A percentile compares a stretch with the other conserved stretches of the same genome.
Evolutionary conservation across 1,284 basidiomycete species (phyloP).

Genomic region (Malassezia yamatoensis): DNA sequence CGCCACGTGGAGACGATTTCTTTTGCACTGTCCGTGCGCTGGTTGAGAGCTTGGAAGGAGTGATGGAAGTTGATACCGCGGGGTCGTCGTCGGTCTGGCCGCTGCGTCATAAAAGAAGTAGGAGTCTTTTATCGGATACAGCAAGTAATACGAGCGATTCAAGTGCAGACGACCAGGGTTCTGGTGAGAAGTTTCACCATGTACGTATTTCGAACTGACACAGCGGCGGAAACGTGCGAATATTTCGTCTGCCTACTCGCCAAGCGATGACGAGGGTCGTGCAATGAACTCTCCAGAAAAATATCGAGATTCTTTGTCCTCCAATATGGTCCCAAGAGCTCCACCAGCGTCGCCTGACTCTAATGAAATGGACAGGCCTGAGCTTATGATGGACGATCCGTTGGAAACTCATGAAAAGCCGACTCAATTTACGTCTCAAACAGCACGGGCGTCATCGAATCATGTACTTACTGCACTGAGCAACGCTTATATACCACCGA

Average conservation of each 20-base stretch:
- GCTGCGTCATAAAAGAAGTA: not conserved
- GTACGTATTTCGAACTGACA: not conserved
- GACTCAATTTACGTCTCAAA: not conserved
- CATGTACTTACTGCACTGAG: not conserved
- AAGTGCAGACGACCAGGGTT: not conserved
- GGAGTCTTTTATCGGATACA: not conserved
- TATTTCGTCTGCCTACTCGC: not conserved
- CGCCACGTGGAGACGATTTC: too few species aligned
- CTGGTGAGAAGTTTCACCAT: not conserved
- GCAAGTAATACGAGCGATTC: constrained; percentile 2
- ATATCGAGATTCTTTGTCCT: not conserved
- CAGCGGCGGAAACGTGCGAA: not conserved
- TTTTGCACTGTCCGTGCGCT: constrained; percentile 1
- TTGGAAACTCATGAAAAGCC: not conserved
- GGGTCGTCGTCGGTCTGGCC: not conserved
- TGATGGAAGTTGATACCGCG: not conserved
- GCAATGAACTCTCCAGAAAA: not conserved
- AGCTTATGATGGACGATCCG: not conserved
- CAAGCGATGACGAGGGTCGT: not conserved
- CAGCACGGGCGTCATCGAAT: not conserved
- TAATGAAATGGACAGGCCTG: not conserved
- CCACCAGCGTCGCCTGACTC: not conserved
- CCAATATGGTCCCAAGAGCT: not conserved
- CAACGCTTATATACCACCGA: not conserved
- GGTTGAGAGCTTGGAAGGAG: too few species aligned